Percentiles rank a stretch among this genome's conserved stretches.
Evolutionary conservation across 2,329 filamentous ascomycete species (phyloP).

Genomic region (Ceratocystis smalleyi): DNA sequence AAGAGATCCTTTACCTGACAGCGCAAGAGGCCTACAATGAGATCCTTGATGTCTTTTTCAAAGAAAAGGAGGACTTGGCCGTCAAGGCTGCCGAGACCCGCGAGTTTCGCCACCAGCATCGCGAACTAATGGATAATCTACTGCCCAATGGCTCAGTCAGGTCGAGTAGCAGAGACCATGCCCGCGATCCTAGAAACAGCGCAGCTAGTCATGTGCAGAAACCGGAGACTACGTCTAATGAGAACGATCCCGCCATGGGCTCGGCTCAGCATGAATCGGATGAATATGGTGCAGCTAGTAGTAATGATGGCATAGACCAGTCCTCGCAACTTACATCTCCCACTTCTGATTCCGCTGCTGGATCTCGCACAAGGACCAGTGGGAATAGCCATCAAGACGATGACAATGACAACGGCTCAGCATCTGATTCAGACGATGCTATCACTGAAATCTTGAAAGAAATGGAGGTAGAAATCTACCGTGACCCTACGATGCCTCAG

Average conservation of each 20-base stretch:
- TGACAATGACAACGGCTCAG: neutral
- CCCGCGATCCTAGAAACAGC: neutral
- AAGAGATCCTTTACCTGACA: conserved; percentile 79
- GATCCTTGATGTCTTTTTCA: conserved; percentile 74
- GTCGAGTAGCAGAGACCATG: neutral
- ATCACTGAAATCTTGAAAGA: neutral
- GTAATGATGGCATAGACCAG: neutral
- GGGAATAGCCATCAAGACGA: neutral
- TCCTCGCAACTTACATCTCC: neutral
- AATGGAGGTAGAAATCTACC: conserved; percentile 19
- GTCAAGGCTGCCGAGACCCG: conserved; percentile 50
- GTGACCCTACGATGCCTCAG: conserved; percentile 53
- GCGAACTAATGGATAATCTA: conserved; percentile 32
- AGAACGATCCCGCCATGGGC: neutral
- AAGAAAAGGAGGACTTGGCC: conserved; percentile 60
- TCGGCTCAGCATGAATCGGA: neutral
- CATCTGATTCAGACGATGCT: neutral
- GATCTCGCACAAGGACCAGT: neutral
- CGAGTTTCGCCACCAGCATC: conserved; percentile 42
- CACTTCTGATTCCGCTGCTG: neutral
- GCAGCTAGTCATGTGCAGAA: neutral
- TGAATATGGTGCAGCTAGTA: neutral
- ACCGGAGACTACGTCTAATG: neutral
- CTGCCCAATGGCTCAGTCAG: conserved; percentile 6
- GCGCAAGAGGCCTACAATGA: conserved; percentile 90